Base-by-base conservation (phyloP, 495 filamentous ascomycete genomes). In the Penicillium odoratum region DNA sequence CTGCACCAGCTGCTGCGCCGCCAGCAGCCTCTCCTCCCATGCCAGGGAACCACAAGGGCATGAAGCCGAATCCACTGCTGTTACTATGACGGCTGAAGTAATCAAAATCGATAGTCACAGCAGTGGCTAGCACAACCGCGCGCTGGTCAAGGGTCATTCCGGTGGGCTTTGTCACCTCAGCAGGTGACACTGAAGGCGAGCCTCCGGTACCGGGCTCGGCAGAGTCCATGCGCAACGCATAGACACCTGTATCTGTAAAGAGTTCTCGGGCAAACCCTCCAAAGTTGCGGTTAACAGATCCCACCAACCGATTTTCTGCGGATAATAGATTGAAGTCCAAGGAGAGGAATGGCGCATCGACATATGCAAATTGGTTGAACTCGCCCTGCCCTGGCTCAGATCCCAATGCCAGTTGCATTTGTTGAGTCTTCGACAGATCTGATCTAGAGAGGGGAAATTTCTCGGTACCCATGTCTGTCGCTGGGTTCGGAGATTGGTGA, bases 181-280 rank as follows among this genome's bases (percentile, higher is more conserved):
- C 7, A 16, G 38, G 38, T 16, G 6, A 16, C 15, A 15, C 64
- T 51, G 38, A 4, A 16, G 38, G 38, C 11, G 6, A 16, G 1
- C 13, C 65, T 51, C 80, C 76, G 13, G 69, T 57, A 10, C 68
- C 71, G 16, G 79, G 52, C 4, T 71, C 76, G 16, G 83, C 85
- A 11, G 84, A 81, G 61, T 90, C 87, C 85, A 90, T 89, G 5
- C 85, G 75, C 31, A 89, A 64, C 4, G 83, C 85, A 65, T 90
- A 90, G 4, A 89, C 84, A 46, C 87, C 87, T 0, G 84, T 88
- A 51, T 89, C 87, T 0, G 87, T 90, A 69, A 89, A 88, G 38
- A 90, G 72, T 57, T 90, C 87, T 0, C 86, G 76, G n/a, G 81
- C 85, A 65, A 88, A 88, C 1, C 86, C 86, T 31, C 70, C 75